Evolutionary conservation across 75 land plant genomes (phyloP).

Genomic region (Azolla pinnata): DNA sequence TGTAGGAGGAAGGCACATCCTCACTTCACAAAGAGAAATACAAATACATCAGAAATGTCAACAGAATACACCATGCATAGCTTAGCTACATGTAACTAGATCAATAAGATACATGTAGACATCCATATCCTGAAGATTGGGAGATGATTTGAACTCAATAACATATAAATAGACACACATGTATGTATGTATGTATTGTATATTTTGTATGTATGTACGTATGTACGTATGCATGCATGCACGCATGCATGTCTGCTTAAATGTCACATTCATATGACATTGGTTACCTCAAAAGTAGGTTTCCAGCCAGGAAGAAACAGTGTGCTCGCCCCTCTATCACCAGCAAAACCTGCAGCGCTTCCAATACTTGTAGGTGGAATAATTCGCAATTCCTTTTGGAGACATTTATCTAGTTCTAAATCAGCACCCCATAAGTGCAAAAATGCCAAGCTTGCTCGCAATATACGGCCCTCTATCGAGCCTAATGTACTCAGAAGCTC

Average conservation of each 20-base stretch:
- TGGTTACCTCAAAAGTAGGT: slow-evolving; percentile 56
- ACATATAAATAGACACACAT: too few species aligned
- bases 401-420: slow-evolving; percentile 49
- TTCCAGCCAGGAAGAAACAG: slow-evolving; percentile 45
- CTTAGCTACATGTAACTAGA: too few species aligned
- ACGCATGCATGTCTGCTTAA: too few species aligned
- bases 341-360: slow-evolving; percentile 54
- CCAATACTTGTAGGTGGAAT: slow-evolving; percentile 40
- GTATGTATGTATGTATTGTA: background rate
- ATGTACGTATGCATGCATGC: background rate
- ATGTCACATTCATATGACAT: too few species aligned
- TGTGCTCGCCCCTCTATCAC: slow-evolving; percentile 70
- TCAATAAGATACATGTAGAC: too few species aligned
- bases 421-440: slow-evolving; percentile 80
- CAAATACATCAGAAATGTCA: too few species aligned
- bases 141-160: too few species aligned
- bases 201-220: too few species aligned
- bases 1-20: too few species aligned
- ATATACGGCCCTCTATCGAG: slow-evolving; percentile 35
- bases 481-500: slow-evolving; percentile 11
- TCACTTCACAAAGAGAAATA: too few species aligned
- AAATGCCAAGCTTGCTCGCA: slow-evolving; percentile 52
- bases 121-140: too few species aligned
- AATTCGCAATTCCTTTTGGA: slow-evolving; percentile 53
- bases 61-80: too few species aligned